Base-by-base conservation (phyloP, 345 rosid species). In the Syzygium aqueum region DNA sequence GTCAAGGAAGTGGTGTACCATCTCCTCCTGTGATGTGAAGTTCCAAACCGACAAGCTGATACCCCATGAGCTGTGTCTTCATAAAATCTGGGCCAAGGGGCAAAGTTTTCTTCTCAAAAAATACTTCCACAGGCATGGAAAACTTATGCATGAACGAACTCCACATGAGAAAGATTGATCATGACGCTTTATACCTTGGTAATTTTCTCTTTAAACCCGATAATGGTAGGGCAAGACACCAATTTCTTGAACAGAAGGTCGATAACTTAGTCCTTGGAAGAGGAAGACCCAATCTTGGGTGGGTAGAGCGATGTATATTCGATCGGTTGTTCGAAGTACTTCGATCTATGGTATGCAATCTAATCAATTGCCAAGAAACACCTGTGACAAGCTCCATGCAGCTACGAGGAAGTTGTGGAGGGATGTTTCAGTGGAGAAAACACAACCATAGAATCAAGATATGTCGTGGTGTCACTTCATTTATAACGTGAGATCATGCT, bases 351-450 rank as follows among this genome's bases (percentile, higher is more conserved):
- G 17, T 4, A 11, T 53, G 85, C 43, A 6, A 8, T 4, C 46
- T 28, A 5, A 19, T 53, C 1, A 16, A 10, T 22, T 84, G 23
- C 63, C 63, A 84, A 25, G 46, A 17, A 16, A 53, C 2, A 30
- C 25, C 22, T 0, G 13, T 5, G 43, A 40, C 17, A 3, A 9
- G 25, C 14, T 33, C 0, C 0, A 84, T 23, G 27, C 15, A 52
- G 6, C 11, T 2, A 84, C 17, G 7, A 53, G 61, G 28, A 53
- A 23, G 17, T 0, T 84, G 3, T 53, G n/a, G 43, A 0, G 19
- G 85, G 49, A 9, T 6, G 6, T 65, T 63, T 7, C 0, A 0
- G 9, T 63, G 40, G 40, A 63, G 77, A 17, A 15, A 30, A 63
- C n/a, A 61, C 33, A 61, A 3, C 7, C 73, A 12, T 12, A 61